Base-by-base conservation (phyloP, 495 filamentous ascomycete genomes). In the Neurospora africana region DNA sequence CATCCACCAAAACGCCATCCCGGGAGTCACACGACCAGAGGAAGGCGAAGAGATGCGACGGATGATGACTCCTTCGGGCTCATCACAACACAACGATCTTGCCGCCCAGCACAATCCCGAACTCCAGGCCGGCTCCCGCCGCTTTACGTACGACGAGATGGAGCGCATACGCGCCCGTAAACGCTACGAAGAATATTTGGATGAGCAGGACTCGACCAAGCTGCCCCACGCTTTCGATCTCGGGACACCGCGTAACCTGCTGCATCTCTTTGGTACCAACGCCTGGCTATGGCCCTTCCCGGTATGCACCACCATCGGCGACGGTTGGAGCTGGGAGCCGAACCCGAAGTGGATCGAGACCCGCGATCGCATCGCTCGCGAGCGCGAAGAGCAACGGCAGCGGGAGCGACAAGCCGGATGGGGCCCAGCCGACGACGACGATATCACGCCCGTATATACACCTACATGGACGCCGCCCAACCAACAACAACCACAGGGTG, bases 291-390 rank as follows among this genome's bases (percentile, higher is more conserved):
- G 95, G 94, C 76, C 82, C 4, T 74, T 97, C n/a, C 96, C 95
- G 0, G 80, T 97, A 19, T 89, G 89, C 79, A 97, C 90, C 70
- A 95, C 93, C 0, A 90, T 87, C 0, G 94, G 94, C 11, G 93
- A 99, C 78, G 95, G 95, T n/a, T 98, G 94, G 94, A 87, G 81
- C 75, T 99, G 95, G 95, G 94, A 97, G 77, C 87, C 93, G 1
- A 97, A 89, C 72, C 81, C 83, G 2, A 87, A 86, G 72, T 95
- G 93, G 87, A 73, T 91, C 19, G 89, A 88, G 33, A 90, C 89
- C 4, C 85, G 88, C 47, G 90, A 93, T 27, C 80, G 82, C 3
- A 77, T 93, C 38, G 84, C 87, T 3, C 69, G 80, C 5, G 86
- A 89, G 73, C 83, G 92, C 19, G 87, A 89, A 68, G 83, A 85